These are phyloP conservation scores for Cercospora sojina DNA, from an alignment of 2,329 filamentous ascomycete species.

Conservation along the genomic window DNA sequence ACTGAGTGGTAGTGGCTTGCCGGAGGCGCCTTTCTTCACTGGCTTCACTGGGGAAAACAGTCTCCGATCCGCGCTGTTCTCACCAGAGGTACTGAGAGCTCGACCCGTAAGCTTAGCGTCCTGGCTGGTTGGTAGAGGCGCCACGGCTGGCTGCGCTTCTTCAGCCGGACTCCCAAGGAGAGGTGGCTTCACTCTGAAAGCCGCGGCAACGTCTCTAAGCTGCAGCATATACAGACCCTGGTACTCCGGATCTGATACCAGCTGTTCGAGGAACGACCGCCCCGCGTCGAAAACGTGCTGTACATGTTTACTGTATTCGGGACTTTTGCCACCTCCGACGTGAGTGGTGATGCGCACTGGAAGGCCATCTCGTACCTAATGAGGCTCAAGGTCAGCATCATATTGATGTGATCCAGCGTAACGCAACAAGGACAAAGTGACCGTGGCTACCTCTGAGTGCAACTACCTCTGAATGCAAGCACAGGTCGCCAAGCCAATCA, in stretches of 20 bases:
- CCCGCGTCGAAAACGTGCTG: conserved; percentile 4
- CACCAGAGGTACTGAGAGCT: neutral
- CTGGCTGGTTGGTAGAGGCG: neutral
- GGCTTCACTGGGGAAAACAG: neutral
- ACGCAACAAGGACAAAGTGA: neutral
- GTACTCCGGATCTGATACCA: conserved; percentile 4
- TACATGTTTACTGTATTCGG: conserved; percentile 15
- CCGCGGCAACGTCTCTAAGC: conserved; percentile 10
- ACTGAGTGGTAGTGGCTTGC: neutral
- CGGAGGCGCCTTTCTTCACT: neutral
- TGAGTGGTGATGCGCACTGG: conserved; percentile 7
- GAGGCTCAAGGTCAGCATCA: neutral
- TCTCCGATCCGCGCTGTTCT: neutral
- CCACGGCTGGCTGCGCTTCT: neutral
- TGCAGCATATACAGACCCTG: conserved; percentile 13
- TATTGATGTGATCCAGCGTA: neutral
- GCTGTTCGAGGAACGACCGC: conserved; percentile 1
- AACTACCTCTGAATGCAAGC: neutral
- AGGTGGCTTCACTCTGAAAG: conserved; percentile 9
- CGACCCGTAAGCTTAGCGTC: neutral
- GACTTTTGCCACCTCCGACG: conserved; percentile 5
- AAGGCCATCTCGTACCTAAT: conserved; percentile 4
- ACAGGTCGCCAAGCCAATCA: too few species aligned
- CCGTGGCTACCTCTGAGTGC: neutral
- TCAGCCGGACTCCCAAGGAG: neutral